Base-by-base conservation (phyloP, 805 yeast species). In the Candida ulmi region DNA sequence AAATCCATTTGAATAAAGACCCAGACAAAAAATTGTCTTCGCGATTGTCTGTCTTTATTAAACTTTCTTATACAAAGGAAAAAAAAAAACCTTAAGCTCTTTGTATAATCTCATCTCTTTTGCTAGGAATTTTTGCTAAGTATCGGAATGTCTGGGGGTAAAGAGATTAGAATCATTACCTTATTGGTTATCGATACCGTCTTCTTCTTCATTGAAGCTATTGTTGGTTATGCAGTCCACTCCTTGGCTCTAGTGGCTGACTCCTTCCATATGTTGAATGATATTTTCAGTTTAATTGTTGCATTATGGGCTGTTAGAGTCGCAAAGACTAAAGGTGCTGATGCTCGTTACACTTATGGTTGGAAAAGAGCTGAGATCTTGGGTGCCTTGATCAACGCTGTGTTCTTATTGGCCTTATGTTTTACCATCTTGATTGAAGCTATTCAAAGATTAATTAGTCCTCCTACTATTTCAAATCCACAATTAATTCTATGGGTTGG, bases 311-410 rank as follows among this genome's bases (percentile, higher is more conserved):
- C 99, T 0, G 98, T 93, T 17, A 76, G 76, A 45, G 96, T 88
- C 11, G 88, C 96, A 38, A 83, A 83, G 51, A 78, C 77, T 30
- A 76, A 79, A 53, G 78, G 80, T 23, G 93, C 96, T 1, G 93
- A 88, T 58, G 82, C 93, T 3, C 81, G 80, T 42, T 91, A 86
- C 65, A 93, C 98, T 3, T 91, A 93, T 55, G 99, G 99, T 15
- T 88, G 97, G 95, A 95, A 91, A 61, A 74, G 99, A 50, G 98
- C 98, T 5, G 99, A 91, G 62, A 90, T 91, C 38, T 70, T 91
- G 44, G 99, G 99, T 41, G 99, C 98, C 8, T 71, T 91, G 43
- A 76, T 91, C 49, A 91, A 91, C 57, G 96, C 96, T 3, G 96
- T 93, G 9, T 93, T 93, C 53, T 62, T 91, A 48, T 69, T 93